Conservation (phyloP, 768 basidiomycete species). For the Leccinum uliginosum region DNA sequence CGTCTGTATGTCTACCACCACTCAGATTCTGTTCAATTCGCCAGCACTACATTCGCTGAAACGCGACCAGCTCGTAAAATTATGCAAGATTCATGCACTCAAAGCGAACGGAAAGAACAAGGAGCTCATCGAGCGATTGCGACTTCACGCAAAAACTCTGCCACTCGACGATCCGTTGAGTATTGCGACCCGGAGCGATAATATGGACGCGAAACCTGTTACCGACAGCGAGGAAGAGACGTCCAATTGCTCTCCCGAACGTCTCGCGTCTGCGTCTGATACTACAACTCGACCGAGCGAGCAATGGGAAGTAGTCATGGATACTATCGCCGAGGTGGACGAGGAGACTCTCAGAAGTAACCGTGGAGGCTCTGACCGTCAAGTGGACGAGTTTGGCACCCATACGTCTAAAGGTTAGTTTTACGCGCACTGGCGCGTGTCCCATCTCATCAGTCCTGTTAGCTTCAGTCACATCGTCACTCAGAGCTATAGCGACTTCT, state of each 20-base stretch:
- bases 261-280: slow-evolving; percentile 4
- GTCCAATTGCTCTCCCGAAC: slow-evolving; percentile 20
- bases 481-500: slow-evolving; percentile 73
- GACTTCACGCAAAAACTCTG: slow-evolving; percentile 61
- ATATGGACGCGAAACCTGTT: slow-evolving; percentile 27
- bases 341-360: slow-evolving; percentile 41
- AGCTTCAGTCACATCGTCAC: slow-evolving; percentile 69
- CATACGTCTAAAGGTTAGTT: slow-evolving; percentile 58
- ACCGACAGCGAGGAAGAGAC: slow-evolving; percentile 30
- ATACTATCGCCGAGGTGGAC: slow-evolving; percentile 66
- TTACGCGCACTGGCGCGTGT: not conserved
- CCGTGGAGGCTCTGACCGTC: slow-evolving; percentile 37
- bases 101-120: slow-evolving; percentile 78
- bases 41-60: slow-evolving; percentile 80
- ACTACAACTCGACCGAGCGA: slow-evolving; percentile 60
- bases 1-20: slow-evolving; percentile 58
- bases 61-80: slow-evolving; percentile 77
- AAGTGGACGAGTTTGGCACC: slow-evolving; percentile 70
- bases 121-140: slow-evolving; percentile 67
- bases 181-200: slow-evolving; percentile 51
- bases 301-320: slow-evolving; percentile 87
- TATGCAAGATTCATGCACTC: slow-evolving; percentile 80
- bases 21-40: slow-evolving; percentile 79
- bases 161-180: slow-evolving; percentile 54
- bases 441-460: slow-evolving; percentile 10